These are phyloP conservation scores for Diplodia mutila DNA, from an alignment of 2,329 filamentous ascomycete genomes.

Conservation along the genomic window DNA sequence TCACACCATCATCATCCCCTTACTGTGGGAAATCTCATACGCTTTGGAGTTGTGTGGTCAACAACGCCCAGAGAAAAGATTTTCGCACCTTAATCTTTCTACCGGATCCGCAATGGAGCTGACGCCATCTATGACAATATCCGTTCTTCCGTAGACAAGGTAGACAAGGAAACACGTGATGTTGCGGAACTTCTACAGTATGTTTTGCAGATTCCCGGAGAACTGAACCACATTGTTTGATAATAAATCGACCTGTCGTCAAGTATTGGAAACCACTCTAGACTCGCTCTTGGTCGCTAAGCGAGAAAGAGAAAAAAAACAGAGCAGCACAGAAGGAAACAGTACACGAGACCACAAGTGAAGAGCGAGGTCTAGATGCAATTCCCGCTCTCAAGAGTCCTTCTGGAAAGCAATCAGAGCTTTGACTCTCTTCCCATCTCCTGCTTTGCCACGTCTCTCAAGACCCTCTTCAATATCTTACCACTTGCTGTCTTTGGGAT, in stretches of 20 bases:
- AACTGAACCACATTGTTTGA: too few relatives aligned
- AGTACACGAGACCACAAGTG: too few relatives aligned
- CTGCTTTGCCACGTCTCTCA: conserved; percentile 52
- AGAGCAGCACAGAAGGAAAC: too few relatives aligned
- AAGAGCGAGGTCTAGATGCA: too few relatives aligned
- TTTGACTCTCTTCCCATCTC: conserved; percentile 41
- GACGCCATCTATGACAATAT: background rate
- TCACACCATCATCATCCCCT: background rate
- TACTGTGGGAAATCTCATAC: background rate
- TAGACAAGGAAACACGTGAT: background rate
- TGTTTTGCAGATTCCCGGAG: background rate
- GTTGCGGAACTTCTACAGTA: background rate
- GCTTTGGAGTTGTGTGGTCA: background rate
- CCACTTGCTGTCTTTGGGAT: conserved; percentile 38
- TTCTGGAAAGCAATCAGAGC: conserved; percentile 28
- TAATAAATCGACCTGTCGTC: too few relatives aligned
- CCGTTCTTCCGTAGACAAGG: background rate
- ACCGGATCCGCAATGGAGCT: background rate
- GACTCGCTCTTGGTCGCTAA: too few relatives aligned
- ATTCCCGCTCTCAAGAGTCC: too few relatives aligned
- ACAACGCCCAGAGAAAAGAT: background rate
- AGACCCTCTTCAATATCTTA: conserved; percentile 44
- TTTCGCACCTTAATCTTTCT: background rate
- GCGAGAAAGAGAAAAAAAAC: too few relatives aligned
- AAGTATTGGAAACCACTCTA: too few relatives aligned